These are phyloP conservation scores for Cornus kousa DNA, from an alignment of 148 eudicot species.

Conservation along the genomic window DNA sequence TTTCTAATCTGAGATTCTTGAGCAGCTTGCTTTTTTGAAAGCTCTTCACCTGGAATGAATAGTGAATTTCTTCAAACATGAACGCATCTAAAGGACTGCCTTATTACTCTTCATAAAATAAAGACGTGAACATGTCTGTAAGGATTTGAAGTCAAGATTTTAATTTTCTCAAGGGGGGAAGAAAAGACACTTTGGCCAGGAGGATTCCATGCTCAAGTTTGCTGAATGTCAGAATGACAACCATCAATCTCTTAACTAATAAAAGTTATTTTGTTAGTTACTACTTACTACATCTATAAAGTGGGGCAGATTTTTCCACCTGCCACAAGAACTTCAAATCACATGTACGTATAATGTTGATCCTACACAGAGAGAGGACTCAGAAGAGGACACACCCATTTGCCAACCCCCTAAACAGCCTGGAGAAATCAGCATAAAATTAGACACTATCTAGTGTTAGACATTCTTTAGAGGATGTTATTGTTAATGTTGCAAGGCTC, in stretches of 20 bases:
- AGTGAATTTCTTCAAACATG: conserved; percentile 6
- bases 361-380: too few relatives aligned
- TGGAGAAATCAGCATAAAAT: too few relatives aligned
- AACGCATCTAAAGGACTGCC: conserved; percentile 6
- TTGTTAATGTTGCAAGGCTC: neutral
- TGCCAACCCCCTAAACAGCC: too few relatives aligned
- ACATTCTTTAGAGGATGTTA: neutral
- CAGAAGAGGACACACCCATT: too few relatives aligned
- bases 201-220: neutral
- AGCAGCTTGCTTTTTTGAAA: conserved; percentile 97
- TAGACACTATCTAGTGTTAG: neutral
- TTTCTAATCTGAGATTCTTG: conserved; percentile 93
- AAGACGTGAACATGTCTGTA: neutral
- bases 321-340: too few relatives aligned
- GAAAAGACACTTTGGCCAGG: neutral
- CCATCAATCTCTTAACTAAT: conserved; percentile 1
- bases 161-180: neutral
- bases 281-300: too few relatives aligned
- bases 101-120: neutral
- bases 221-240: conserved; percentile 1
- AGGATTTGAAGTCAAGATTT: neutral
- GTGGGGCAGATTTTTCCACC: too few relatives aligned
- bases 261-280: too few relatives aligned
- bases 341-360: too few relatives aligned
- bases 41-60: conserved; percentile 73